phyloP scores from a whole-genome alignment of 2,329 filamentous ascomycete species.

The Pestalotiopsis sp. region DNA sequence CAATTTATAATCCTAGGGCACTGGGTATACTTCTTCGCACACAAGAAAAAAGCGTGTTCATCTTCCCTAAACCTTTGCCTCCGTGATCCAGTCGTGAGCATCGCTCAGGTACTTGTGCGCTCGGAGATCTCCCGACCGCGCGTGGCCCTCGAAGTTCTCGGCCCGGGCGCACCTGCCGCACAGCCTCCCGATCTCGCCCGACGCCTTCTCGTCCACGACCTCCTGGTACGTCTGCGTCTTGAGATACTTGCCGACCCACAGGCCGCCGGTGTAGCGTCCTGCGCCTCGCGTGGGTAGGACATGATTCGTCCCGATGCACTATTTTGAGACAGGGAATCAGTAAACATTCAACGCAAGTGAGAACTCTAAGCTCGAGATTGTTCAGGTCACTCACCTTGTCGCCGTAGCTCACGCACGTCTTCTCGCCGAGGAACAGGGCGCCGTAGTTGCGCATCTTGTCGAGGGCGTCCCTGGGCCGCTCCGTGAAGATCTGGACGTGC shows the following conservation, averaged over 20 bases:
- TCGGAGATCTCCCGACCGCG: constrained; percentile 50
- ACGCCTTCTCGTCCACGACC: constrained; percentile 42
- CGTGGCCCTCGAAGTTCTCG: constrained; percentile 57
- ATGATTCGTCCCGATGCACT: constrained; percentile 58
- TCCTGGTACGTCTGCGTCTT: constrained; percentile 57
- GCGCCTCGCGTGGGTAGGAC: constrained; percentile 52
- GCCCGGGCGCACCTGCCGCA: constrained; percentile 51
- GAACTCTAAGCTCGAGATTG: not conserved
- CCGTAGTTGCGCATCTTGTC: constrained; percentile 55
- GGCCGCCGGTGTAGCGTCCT: constrained; percentile 51
- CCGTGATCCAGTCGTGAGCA: constrained; percentile 44
- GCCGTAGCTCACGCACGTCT: constrained; percentile 55
- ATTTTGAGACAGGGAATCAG: not conserved
- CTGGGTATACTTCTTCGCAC: no score
- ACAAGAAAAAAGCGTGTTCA: not conserved
- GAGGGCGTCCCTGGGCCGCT: constrained; percentile 47
- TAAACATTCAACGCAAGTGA: not conserved
- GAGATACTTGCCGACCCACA: constrained; percentile 59
- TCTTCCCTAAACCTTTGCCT: constrained; percentile 13
- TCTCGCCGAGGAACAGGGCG: constrained; percentile 51
- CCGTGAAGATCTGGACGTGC: constrained; percentile 54
- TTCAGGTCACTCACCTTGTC: constrained; percentile 42
- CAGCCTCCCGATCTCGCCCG: constrained; percentile 48
- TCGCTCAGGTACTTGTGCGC: constrained; percentile 46
- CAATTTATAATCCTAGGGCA: no score